Percentiles rank a stretch among this genome's conserved stretches.
phyloP scores from a whole-genome alignment of 805 yeast species.

The Yamadazyma olivae region DNA sequence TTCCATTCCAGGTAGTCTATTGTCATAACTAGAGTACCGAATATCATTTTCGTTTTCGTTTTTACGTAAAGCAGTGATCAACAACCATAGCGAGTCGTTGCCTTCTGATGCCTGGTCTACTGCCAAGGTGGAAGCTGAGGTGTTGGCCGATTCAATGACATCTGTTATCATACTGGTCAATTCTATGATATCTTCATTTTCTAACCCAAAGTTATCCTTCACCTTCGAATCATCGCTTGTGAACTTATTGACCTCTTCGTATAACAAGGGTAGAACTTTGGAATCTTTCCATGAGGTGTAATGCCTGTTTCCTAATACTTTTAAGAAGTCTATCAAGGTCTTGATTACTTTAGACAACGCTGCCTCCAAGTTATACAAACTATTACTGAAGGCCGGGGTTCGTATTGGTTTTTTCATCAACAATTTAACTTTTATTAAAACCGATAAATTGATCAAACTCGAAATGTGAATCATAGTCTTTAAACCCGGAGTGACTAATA shows the following conservation, averaged over 20 bases:
- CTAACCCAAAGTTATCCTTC: slow-evolving; percentile 6
- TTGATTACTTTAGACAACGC: slow-evolving; percentile 18
- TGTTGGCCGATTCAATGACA: neutral
- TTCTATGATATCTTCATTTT: slow-evolving; percentile 1
- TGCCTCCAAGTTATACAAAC: slow-evolving; percentile 2
- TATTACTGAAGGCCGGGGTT: slow-evolving; percentile 1
- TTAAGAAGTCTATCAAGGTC: slow-evolving; percentile 5
- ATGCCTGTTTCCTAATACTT: slow-evolving; percentile 49
- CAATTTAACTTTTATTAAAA: slow-evolving; percentile 17
- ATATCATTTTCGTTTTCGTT: too few relatives aligned
- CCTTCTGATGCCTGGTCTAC: neutral
- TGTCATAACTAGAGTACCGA: too few relatives aligned
- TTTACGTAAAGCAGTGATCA: slow-evolving; percentile 8
- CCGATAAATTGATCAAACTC: slow-evolving; percentile 22
- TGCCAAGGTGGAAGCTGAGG: neutral
- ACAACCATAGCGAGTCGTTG: slow-evolving; percentile 11
- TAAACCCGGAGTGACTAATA: slow-evolving; percentile 29
- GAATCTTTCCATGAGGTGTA: slow-evolving; percentile 65
- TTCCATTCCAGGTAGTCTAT: too few relatives aligned
- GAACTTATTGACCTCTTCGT: slow-evolving; percentile 31
- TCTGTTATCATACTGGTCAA: neutral
- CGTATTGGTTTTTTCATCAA: slow-evolving; percentile 5
- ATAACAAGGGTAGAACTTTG: slow-evolving; percentile 47
- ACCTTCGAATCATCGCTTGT: slow-evolving; percentile 10
- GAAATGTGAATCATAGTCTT: slow-evolving; percentile 38